phyloP scores from a whole-genome alignment of 1,284 basidiomycete genomes.

The Ganoderma resinaceum region DNA sequence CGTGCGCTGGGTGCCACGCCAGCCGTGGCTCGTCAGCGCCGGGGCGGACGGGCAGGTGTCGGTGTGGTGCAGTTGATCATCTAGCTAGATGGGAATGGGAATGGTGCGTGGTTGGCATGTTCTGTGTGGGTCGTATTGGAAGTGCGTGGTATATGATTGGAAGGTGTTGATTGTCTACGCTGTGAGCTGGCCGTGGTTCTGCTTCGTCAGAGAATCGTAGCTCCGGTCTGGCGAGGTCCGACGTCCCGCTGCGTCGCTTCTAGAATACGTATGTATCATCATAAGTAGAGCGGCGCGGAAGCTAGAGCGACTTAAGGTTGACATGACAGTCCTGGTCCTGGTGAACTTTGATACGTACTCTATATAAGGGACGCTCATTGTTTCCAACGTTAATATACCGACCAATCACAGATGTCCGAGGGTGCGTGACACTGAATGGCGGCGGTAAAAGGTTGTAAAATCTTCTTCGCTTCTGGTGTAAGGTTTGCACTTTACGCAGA shows the following conservation, averaged over 20 bases:
- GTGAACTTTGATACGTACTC: background rate
- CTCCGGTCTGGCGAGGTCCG: background rate
- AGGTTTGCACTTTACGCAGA: background rate
- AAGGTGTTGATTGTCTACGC: background rate
- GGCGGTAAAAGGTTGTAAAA: background rate
- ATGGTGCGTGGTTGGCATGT: background rate
- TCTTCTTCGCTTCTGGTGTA: background rate
- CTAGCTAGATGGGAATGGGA: background rate
- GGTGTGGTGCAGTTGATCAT: conserved; percentile 81
- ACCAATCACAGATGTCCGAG: background rate
- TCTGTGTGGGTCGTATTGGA: background rate
- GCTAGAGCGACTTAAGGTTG: background rate
- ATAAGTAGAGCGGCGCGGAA: background rate
- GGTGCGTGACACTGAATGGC: background rate
- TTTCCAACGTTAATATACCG: background rate
- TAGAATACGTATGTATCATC: too few relatives aligned
- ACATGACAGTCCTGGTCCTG: background rate
- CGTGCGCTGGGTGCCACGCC: conserved; percentile 86
- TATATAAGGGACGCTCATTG: background rate
- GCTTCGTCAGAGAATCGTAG: background rate
- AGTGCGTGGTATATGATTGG: background rate
- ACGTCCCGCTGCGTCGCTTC: background rate
- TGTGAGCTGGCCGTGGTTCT: background rate
- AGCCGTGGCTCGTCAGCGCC: conserved; percentile 94
- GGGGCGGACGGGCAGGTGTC: conserved; percentile 92